phyloP scores from a whole-genome alignment of 768 basidiomycete species.

The Hydnomerulius pinastri region DNA sequence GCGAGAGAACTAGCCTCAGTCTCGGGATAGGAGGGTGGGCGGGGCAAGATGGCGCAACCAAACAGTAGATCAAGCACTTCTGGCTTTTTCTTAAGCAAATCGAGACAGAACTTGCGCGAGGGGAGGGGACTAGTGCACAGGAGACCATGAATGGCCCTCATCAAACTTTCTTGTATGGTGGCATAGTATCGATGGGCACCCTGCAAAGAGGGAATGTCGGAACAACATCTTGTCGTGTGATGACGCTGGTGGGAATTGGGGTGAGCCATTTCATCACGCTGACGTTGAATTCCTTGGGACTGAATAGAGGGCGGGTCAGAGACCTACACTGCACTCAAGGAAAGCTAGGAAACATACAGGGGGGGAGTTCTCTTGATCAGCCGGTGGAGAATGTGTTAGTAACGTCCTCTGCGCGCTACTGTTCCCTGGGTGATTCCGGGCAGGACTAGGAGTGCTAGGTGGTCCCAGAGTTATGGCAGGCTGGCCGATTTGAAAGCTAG shows the following conservation, averaged over 20 bases:
- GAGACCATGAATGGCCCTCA: slow-evolving; percentile 14
- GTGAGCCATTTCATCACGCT: too few relatives aligned
- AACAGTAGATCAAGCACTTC: slow-evolving; percentile 25
- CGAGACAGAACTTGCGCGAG: slow-evolving; percentile 11
- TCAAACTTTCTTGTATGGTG: slow-evolving; percentile 19
- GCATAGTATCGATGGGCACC: slow-evolving; percentile 28
- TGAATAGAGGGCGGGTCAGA: too few relatives aligned
- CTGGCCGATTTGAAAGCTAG: too few relatives aligned
- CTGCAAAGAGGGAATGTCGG: slow-evolving; percentile 17
- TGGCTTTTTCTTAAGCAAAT: slow-evolving; percentile 19
- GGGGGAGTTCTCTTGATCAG: too few relatives aligned
- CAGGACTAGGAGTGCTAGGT: too few relatives aligned
- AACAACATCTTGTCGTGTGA: not conserved
- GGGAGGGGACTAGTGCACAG: slow-evolving; percentile 12
- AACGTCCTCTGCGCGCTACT: too few relatives aligned
- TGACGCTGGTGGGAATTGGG: not conserved
- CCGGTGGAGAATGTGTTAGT: too few relatives aligned
- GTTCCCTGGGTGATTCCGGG: too few relatives aligned
- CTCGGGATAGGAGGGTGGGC: slow-evolving; percentile 32
- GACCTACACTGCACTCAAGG: too few relatives aligned
- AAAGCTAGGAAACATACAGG: too few relatives aligned
- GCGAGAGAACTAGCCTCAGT: slow-evolving; percentile 22
- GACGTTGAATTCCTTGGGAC: too few relatives aligned
- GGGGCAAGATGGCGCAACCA: slow-evolving; percentile 25
- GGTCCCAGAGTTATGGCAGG: too few relatives aligned